Evolutionary conservation across 2,329 filamentous ascomycete genomes (phyloP), one percentile per base, ranked within the genome.

Genomic region (Cladosporium sphaerospermum): DNA sequence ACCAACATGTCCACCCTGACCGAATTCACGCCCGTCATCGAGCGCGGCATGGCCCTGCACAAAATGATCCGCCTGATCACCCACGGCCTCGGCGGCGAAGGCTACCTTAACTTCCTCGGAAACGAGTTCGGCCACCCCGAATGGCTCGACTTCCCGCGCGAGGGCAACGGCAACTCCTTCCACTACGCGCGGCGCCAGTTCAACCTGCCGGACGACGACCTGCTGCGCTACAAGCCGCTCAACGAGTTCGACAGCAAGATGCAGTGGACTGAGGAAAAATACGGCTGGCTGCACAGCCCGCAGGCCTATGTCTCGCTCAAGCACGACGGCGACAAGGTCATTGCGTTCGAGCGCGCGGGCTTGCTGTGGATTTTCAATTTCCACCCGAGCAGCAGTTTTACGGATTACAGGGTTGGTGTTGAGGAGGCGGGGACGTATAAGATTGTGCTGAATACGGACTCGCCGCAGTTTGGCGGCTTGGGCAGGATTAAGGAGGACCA

Each of bases 101-200:
- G 92, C 37, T 99, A 96, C 67, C 86, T 99, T 50, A 99, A 97
- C 75, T 99, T 99, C 63, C 91, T 96, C 73, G 93, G 93, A 56
- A 99, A 99, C 71, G 93, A 99, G 71, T 99, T 99, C 66, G 93
- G 93, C 0, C 93, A 99, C 68, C 93, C 93, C 0, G 93, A 99
- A 72, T 99, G 93, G 93, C 86, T 99, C 37, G 93, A 99, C 70
- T 99, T 99, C 72, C 93, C 93, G 3, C 88, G 93, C 48, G 89
- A 85, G 64, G 93, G 93, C 52, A 69, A 69, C 57, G 56, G 57
- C 56, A 71, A 70, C 60, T 65, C 62, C 56, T 69, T 70, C 59
- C 67, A 71, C 59, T 71, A 71, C 58, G 67, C 68, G 13, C 83
- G 93, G 18, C 86, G 93, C 55, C 92, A 96, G 69, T 84, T 96